phyloP scores from a whole-genome alignment of 768 basidiomycete genomes.

The Trametes cubensis region DNA sequence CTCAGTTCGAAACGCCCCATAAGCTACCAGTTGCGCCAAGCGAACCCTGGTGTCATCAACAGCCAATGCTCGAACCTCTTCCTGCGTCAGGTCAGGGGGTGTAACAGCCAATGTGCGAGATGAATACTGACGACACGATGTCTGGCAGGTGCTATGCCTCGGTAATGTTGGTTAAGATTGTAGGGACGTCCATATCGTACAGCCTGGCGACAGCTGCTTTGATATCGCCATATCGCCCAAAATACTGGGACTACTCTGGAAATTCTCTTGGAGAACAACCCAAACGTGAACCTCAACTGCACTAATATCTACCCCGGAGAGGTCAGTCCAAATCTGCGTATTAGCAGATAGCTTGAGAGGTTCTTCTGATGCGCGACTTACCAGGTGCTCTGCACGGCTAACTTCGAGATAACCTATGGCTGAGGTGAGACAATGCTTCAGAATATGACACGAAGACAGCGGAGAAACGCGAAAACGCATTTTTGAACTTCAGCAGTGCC shows the following conservation, averaged over 20 bases:
- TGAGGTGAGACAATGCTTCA: no score
- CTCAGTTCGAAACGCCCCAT: constrained; percentile 12
- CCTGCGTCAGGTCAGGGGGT: constrained; percentile 45
- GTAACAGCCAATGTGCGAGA: not conserved
- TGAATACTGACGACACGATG: not conserved
- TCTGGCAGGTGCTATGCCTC: constrained; percentile 51
- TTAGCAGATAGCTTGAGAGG: no score
- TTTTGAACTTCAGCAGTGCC: no score
- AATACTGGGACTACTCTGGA: constrained; percentile 45
- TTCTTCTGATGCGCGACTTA: no score
- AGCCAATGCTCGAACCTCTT: constrained; percentile 59
- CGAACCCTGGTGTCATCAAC: constrained; percentile 53
- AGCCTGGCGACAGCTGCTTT: constrained; percentile 52
- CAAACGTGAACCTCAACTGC: constrained; percentile 55
- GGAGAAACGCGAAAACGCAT: no score
- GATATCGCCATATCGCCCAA: constrained; percentile 43
- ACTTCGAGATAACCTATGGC: no score
- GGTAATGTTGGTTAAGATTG: constrained; percentile 62
- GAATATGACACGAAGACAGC: no score
- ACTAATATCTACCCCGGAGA: constrained; percentile 60
- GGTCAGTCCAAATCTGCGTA: constrained; percentile 41
- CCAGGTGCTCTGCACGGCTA: no score
- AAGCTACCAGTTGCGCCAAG: constrained; percentile 61
- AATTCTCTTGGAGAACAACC: constrained; percentile 63
- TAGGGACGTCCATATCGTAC: constrained; percentile 47